Conservation (phyloP, 2,329 filamentous ascomycete genomes). For the Simplicillium sp. region DNA sequence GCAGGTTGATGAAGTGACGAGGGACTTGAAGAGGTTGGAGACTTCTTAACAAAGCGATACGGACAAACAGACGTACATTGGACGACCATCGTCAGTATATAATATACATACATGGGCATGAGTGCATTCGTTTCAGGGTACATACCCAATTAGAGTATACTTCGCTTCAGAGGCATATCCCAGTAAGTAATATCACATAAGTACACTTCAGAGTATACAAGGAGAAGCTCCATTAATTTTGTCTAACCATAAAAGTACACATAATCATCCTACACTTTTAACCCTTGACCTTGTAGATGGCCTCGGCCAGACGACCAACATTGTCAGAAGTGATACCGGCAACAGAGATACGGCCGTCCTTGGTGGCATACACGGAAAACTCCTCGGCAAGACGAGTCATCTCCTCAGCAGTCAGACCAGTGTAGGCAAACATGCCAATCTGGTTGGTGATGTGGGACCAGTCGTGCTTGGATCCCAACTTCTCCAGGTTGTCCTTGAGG, state of each 20-base stretch:
- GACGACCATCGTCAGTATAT: background rate
- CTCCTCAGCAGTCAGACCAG: conserved; percentile 80
- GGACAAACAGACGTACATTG: too few relatives aligned
- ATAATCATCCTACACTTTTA: too few relatives aligned
- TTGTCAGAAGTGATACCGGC: conserved; percentile 75
- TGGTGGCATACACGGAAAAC: conserved; percentile 96
- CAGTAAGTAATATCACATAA: too few relatives aligned
- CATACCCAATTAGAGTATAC: too few relatives aligned
- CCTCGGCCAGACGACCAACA: conserved; percentile 70
- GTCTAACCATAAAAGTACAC: background rate
- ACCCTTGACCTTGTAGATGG: conserved; percentile 77
- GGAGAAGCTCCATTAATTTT: too few relatives aligned
- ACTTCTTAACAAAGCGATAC: conserved; percentile 5
- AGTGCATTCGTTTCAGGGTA: too few relatives aligned
- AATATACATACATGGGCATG: background rate
- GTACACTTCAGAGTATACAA: too few relatives aligned
- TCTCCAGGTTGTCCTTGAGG: conserved; percentile 90
- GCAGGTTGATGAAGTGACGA: conserved; percentile 38
- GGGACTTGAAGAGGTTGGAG: conserved; percentile 31
- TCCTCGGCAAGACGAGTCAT: conserved; percentile 89
- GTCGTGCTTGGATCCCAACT: conserved; percentile 90
- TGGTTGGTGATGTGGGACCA: conserved; percentile 98
- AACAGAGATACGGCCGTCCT: conserved; percentile 79
- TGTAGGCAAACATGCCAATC: conserved; percentile 99
- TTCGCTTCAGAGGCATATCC: too few relatives aligned